Evolutionary conservation across 1,284 basidiomycete species (phyloP), one percentile per base, ranked within the genome.

Genomic region (Cutaneotrichosporon sp.): DNA sequence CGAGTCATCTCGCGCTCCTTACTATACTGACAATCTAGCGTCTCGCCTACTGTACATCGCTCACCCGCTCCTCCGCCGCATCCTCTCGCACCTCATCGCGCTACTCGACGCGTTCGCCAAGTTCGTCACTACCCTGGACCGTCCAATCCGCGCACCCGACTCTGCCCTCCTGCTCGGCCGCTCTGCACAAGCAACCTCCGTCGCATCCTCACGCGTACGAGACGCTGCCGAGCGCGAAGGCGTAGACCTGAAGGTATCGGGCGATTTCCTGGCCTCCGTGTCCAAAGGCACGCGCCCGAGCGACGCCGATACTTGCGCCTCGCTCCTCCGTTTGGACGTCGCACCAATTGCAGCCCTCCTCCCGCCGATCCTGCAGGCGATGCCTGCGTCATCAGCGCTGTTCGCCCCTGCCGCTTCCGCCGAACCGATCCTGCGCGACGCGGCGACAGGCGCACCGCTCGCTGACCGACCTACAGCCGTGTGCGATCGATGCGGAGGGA

Each of bases 101-200:
- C 65, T 67, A 22, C 54, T 68, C 1, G 41, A 59, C 4, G 59
- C 60, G 7, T 61, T 69, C 37, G 54, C 53, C 5, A 50, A 39
- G 5, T 72, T 62, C 42, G 39, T 68, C 12, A 45, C 48, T 0
- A 46, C 46, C 2, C 54, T 71, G 12, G 63, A 68, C 24, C 33
- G 53, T n/a, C 65, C 70, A 5, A 71, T 71, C 44, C 52, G 63
- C 2, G 61, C 55, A 17, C 66, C 67, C 32, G 61, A 61, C 24
- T 50, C 41, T 17, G 46, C 54, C 5, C 45, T 44, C 37, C 26
- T 61, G 14, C 43, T 56, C 16, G 31, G 44, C 8, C 56, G 65
- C 17, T 60, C 63, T 35, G 46, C 61, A 8, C 55, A 59, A 42
- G 66, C 66, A 8, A 67, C 67, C 1, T 45, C 67, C 3, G 47